Evolutionary conservation across 768 basidiomycete genomes (phyloP).

Genomic region (Lentinus tigrinus): DNA sequence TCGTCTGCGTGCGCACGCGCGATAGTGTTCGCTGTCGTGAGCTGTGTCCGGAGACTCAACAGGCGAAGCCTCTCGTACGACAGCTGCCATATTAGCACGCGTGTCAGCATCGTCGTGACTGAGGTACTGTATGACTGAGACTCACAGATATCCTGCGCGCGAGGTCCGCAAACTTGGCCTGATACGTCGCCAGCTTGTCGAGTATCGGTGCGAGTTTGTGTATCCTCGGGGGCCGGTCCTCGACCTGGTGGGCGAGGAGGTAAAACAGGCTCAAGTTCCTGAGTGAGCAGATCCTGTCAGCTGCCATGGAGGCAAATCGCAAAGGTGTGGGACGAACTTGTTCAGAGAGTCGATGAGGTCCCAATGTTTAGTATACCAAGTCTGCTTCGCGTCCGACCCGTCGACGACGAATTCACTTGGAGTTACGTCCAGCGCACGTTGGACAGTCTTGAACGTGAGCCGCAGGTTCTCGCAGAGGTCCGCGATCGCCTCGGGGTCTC

Average conservation of each 20-base stretch:
- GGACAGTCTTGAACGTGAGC: constrained; percentile 4
- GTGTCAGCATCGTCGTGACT: not conserved
- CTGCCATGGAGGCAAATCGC: not conserved
- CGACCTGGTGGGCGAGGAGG: constrained; percentile 16
- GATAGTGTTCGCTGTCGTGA: not conserved
- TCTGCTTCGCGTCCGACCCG: constrained; percentile 8
- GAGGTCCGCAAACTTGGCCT: constrained; percentile 20
- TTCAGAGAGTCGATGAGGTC: constrained; percentile 15
- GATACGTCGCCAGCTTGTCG: constrained; percentile 20
- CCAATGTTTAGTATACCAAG: constrained; percentile 21
- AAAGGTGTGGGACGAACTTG: constrained; percentile 4
- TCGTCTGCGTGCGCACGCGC: constrained; percentile 4
- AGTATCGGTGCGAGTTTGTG: constrained; percentile 16
- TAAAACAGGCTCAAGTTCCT: constrained; percentile 20
- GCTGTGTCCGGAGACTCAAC: constrained; percentile 6
- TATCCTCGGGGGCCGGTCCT: constrained; percentile 18
- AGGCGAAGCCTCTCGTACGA: constrained; percentile 19
- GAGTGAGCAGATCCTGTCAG: not conserved
- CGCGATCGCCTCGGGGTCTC: constrained; percentile 15
- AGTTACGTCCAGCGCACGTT: constrained; percentile 17
- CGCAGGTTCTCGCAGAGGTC: constrained; percentile 11
- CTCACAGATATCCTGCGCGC: constrained; percentile 18
- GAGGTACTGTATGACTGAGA: not conserved
- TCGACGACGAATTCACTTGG: constrained; percentile 8
- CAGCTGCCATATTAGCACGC: not conserved